Evolutionary conservation across 2,329 filamentous ascomycete genomes (phyloP), one percentile per base, ranked within the genome.

Genomic region (Septoria petroselini): DNA sequence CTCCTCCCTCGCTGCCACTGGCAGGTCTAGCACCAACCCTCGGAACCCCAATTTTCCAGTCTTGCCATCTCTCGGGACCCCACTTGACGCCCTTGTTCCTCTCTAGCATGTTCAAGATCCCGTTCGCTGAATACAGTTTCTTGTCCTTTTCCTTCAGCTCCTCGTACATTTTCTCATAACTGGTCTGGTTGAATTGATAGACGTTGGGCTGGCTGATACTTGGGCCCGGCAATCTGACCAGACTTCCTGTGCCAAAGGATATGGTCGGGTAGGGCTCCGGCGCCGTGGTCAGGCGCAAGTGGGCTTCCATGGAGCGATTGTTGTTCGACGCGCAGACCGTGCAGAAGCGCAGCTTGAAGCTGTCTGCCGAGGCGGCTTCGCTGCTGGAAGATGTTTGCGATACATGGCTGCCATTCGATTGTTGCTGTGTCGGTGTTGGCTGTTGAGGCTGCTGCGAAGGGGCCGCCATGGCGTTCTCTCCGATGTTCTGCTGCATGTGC

Each of bases 301-400:
- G 93, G n/a, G 91, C 91, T 78, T 97, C 93, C 93, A 98, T 97
- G n/a, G 88, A 89, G 82, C 93, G 84, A 67, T 98, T 98, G 70
- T 98, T 90, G 65, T 98, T 98, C 65, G 90, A 95, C 6, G 93
- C 93, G 72, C 93, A 98, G n/a, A 98, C 91, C 2, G 93, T 97
- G 76, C 91, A 96, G 72, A 97, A 96, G 67, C 88, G 94, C 55
- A 98, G 80, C 72, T 93, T 95, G 78, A 84, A 95, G 44, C 78
- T 39, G 21, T 25, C 15, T 3, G 19, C 34, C 1, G 23, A 12
- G n/a, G 43, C 14, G 7, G 23, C 5, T 5, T 5, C 23, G 23
- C 9, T 27, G 23, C 9, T 27, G 23, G 9, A 9, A 9, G 9
- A 9, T 5, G 23, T 27, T 9, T 27, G 23, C 23, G 23, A 9